phyloP scores from a whole-genome alignment of 371 early-diverging fungal genomes.

The Mucor mucedo region DNA sequence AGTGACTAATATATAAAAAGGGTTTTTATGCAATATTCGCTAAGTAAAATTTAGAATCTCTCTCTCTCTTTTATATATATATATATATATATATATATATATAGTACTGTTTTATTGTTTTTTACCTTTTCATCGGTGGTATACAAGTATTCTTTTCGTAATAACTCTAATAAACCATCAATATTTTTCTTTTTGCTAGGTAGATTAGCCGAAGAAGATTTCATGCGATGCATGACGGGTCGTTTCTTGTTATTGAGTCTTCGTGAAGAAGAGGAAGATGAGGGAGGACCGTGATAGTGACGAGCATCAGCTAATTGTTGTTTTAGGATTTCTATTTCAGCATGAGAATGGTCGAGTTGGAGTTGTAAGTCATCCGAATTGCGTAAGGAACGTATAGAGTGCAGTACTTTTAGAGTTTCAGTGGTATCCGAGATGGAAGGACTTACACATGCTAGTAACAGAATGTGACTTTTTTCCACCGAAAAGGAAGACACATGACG shows the following conservation, averaged over 20 bases:
- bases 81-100: neutral
- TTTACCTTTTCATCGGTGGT: neutral
- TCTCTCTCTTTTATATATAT: neutral
- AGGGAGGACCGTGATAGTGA: neutral
- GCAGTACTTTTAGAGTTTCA: slow-evolving; percentile 74
- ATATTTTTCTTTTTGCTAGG: slow-evolving; percentile 6
- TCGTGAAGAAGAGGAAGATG: slow-evolving; percentile 8
- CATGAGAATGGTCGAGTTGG: neutral
- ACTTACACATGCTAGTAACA: slow-evolving; percentile 90
- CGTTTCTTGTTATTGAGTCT: slow-evolving; percentile 5
- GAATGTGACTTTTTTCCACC: slow-evolving; percentile 86
- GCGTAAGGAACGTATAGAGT: no score
- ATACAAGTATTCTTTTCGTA: slow-evolving; percentile 12
- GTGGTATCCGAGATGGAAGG: slow-evolving; percentile 70
- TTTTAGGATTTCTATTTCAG: neutral
- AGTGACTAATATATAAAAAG: neutral
- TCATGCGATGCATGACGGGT: slow-evolving; percentile 17
- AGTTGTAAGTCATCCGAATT: no score
- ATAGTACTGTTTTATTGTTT: neutral
- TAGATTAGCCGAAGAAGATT: slow-evolving; percentile 2
- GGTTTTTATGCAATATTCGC: slow-evolving; percentile 20
- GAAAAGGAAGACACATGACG: slow-evolving; percentile 87
- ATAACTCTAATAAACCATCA: slow-evolving; percentile 7
- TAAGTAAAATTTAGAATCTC: slow-evolving; percentile 50
- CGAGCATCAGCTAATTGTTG: neutral